Evolutionary conservation across 768 basidiomycete genomes (phyloP), one percentile per base, ranked within the genome.

Genomic region (Boletus rufocinnamomeus): DNA sequence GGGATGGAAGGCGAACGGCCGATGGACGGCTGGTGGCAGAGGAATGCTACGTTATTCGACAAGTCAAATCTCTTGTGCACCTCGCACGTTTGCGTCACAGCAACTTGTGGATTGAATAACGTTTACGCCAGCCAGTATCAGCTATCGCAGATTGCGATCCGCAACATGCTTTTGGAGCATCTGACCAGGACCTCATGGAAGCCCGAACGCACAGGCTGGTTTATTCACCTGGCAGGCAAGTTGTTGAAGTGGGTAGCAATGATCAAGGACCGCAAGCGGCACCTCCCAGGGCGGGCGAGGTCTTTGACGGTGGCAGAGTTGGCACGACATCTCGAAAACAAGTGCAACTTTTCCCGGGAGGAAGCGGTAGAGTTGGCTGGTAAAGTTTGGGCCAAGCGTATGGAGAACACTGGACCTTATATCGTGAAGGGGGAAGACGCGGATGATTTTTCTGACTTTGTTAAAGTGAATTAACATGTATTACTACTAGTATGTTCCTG

Each of bases 1-100:
- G 69, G 72, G 45, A 52, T 74, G 59, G 74, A 74, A 61, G 63
- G 53, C 34, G 41, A 74, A 21, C 56, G 58, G 0, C 56, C 61
- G 17, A 74, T 74, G 74, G 73, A 75, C 34, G 25, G 13, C 0
- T 74, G 73, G 73, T 74, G 73, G 74, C 8, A 3, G 8, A 56
- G 63, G 54, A 79, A 79, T 38, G 60, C 68, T 14, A 44, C 43
- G 10, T 11, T 25, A 0, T 80, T 80, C 57, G 34, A 52, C 40
- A 50, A 11, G 41, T 59, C 53, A 27, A 52, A 57, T 5, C 64
- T 60, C 46, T 50, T 28, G 1, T 67, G 74, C 6, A 52, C 57
- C 9, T 73, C 73, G n/a, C 72, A 76, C 25, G 79, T 68, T 0
- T 80, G 80, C 52, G 66, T 80, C 56, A 77, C 76, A 0, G 71